Conservation (phyloP, 768 basidiomycete genomes). For the Steccherinum ochraceum region DNA sequence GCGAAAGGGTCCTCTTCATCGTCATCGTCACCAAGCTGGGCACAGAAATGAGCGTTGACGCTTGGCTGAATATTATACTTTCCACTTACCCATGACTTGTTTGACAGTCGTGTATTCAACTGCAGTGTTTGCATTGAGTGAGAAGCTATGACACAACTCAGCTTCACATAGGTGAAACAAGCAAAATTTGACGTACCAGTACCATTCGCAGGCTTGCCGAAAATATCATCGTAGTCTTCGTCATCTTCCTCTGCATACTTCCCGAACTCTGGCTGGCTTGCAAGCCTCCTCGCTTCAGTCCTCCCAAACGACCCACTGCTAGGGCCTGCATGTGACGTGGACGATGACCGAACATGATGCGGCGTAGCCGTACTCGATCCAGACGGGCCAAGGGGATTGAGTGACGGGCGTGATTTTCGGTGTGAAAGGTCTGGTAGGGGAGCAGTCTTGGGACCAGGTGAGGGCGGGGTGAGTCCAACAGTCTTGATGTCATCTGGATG, state of each 20-base stretch:
- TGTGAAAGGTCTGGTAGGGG: conserved; percentile 53
- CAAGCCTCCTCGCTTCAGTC: conserved; percentile 50
- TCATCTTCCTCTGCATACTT: conserved; percentile 88
- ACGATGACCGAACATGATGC: conserved; percentile 51
- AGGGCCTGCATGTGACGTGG: conserved; percentile 18
- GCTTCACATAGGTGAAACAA: conserved; percentile 4
- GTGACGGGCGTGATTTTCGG: conserved; percentile 46
- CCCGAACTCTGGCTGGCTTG: conserved; percentile 60
- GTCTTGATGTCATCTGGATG: conserved; percentile 89
- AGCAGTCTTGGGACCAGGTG: conserved; percentile 60
- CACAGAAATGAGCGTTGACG: too few species aligned
- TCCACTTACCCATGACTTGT: conserved; percentile 75
- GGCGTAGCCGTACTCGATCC: conserved; percentile 24
- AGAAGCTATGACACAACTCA: conserved; percentile 28
- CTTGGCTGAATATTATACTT: conserved; percentile 2
- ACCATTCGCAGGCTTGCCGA: conserved; percentile 64
- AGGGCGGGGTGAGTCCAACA: conserved; percentile 44
- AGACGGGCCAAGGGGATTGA: conserved; percentile 38
- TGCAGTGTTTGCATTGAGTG: conserved; percentile 74
- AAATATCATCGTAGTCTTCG: conserved; percentile 94
- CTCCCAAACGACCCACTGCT: conserved; percentile 58
- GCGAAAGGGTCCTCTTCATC: conserved; percentile 98
- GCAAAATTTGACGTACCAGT: conserved; percentile 41
- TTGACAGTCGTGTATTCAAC: conserved; percentile 80
- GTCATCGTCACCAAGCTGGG: conserved; percentile 72